Conservation (phyloP, 1,284 basidiomycete species). For the Malassezia sp. region DNA sequence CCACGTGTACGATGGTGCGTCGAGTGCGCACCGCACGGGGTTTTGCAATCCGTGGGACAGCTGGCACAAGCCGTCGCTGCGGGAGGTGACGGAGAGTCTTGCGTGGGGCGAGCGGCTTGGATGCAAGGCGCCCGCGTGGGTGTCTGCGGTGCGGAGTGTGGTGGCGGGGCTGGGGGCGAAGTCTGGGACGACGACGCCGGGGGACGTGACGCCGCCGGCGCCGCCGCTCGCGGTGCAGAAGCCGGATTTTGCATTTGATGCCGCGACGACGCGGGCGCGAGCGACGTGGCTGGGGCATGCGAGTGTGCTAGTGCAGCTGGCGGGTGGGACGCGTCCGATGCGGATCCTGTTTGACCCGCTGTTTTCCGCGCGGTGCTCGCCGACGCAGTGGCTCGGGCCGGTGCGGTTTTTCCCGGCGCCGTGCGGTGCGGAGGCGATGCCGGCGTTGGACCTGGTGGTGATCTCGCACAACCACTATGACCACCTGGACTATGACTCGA, state of each 20-base stretch:
- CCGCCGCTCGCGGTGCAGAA: conserved; percentile 16
- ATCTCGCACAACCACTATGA: conserved; percentile 46
- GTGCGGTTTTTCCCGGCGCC: conserved; percentile 30
- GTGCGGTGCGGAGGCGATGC: conserved; percentile 27
- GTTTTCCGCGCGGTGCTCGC: conserved; percentile 41
- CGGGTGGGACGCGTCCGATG: conserved; percentile 14
- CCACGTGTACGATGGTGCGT: conserved; percentile 2
- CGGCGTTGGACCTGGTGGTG: conserved; percentile 32
- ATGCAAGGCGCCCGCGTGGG: background rate
- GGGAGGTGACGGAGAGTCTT: conserved; percentile 29
- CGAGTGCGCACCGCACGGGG: conserved; percentile 13
- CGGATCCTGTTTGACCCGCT: conserved; percentile 41
- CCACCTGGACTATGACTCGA: conserved; percentile 36
- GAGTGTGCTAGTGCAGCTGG: conserved; percentile 30
- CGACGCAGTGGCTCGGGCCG: conserved; percentile 33
- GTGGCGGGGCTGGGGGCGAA: background rate
- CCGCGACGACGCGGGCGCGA: background rate
- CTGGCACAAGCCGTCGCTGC: conserved; percentile 27
- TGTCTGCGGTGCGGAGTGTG: background rate
- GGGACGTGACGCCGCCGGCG: background rate
- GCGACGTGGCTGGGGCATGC: conserved; percentile 44
- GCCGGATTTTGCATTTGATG: conserved; percentile 20
- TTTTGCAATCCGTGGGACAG: conserved; percentile 41
- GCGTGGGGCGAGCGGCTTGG: conserved; percentile 24
- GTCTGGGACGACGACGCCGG: background rate